Base-by-base conservation (phyloP, 148 eudicot species). In the Talinum fruticosum region DNA sequence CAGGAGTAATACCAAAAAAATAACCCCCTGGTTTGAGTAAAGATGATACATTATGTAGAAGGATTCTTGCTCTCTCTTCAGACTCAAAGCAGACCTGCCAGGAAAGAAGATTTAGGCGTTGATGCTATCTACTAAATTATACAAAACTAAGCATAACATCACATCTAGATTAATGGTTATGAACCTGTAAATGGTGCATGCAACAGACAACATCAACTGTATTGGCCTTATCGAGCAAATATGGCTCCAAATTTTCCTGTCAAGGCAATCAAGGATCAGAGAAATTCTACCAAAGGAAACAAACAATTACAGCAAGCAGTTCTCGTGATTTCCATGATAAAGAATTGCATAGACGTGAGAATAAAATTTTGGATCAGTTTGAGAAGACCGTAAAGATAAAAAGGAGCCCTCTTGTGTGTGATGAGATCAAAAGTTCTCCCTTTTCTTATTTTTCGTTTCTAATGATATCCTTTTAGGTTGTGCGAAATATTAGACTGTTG, bases 11-110 rank as follows among this genome's bases (percentile, higher is more conserved):
- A 81, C 99, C 99, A 68, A 96, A 68, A 85, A 96, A 93, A 84
- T 91, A 96, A 81, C 99, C 98, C 66, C 99, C 99, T 5, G 99
- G 99, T 84, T 91, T 96, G 59, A 96, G 89, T 90, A 96, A 84
- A 75, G 89, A 79, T 28, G 99, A 88, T 66, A 96, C 99, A 57
- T 96, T 96, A 35, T 86, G 92, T 71, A 96, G 83, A 79, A 96
- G 89, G 75, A 80, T 89, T 89, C 84, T 89, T 69, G 76, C 97
- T 87, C 89, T 91, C 79, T 96, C 97, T 89, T 96, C 98, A 15
- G 92, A 88, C 71, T 93, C 91, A 77, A 96, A 90, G 82, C 99
- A 91, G 69, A 89, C 69, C 99, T 96, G 93, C 82, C 71, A 82
- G 78, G 67, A 33, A 70, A 73, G 6, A 75, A 33, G 29, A 61